Evolutionary conservation across 1,284 basidiomycete species (phyloP), one percentile per base, ranked within the genome.

Genomic region (Phellinidium pouzarii): DNA sequence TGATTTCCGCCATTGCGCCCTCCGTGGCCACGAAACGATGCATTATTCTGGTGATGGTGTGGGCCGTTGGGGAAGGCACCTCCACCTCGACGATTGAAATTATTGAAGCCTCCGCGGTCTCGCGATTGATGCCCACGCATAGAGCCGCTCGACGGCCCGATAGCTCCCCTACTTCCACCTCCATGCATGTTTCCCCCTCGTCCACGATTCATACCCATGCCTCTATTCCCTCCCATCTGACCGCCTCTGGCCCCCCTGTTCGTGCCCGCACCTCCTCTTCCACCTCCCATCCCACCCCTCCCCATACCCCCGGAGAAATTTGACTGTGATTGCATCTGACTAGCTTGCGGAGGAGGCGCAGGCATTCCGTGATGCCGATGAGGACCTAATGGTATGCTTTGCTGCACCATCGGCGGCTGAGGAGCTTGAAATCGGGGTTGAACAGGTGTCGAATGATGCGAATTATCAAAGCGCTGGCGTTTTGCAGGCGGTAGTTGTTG

Each of bases 381-480:
- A 5, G 51, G 55, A 40, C 52, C 51, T 7, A 38, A 58, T 55
- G 66, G 67, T 1, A 62, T 55, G 17, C 58, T 56, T 48, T 56
- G 58, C 26, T 50, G 59, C 23, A 49, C 48, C 8, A 48, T 52
- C 25, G 64, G 64, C 17, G 66, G 64, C 4, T 64, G 64, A 17
- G 77, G 77, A 17, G 75, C 66, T 46, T 74, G 75, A 54, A 72
- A 72, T 51, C 72, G 76, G 14, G 66, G 67, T 20, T 61, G 70
- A 43, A 61, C 65, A 25, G 65, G 68, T 70, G 47, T 70, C 62
- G 61, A 74, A 53, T 72, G 70, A 56, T 69, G 79, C 0, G 87
- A 84, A 4, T 82, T 83, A 63, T 93, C 91, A 62, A 91, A 91
- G 17, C 90, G 78, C 58, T 84, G 90, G 48, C 91, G 75, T 67